These are phyloP conservation scores for Stevia rebaudiana DNA, from an alignment of 140 eudicot species.

Conservation along the genomic window DNA sequence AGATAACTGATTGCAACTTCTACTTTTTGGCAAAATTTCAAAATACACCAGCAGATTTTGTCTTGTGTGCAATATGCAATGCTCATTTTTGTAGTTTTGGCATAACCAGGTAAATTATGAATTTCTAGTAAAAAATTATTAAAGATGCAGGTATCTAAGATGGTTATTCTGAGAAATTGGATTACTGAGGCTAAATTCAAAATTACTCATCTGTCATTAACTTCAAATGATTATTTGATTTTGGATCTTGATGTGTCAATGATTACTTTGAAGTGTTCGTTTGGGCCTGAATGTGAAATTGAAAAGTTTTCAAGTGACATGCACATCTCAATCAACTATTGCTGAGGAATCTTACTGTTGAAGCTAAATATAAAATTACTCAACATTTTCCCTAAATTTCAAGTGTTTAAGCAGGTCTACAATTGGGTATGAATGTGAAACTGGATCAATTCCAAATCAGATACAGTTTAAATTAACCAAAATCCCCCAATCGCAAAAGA, in stretches of 20 bases:
- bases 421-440: background rate
- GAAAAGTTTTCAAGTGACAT: background rate
- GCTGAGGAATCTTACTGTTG: background rate
- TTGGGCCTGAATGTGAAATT: too few relatives aligned
- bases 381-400: background rate
- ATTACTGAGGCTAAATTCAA: background rate
- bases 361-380: background rate
- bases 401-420: conserved; percentile 2
- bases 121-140: background rate
- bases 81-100: background rate
- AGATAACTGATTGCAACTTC: background rate
- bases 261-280: too few relatives aligned
- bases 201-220: too few relatives aligned
- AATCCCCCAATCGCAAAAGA: background rate
- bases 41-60: background rate
- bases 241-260: too few relatives aligned
- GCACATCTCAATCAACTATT: background rate
- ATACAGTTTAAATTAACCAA: background rate
- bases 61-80: background rate
- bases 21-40: background rate
- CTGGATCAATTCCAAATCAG: background rate
- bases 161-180: background rate
- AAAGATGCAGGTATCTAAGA: background rate
- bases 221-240: too few relatives aligned
- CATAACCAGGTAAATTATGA: background rate